Evolutionary conservation across 2,329 filamentous ascomycete species (phyloP).

Genomic region (Aspergillus sp.): DNA sequence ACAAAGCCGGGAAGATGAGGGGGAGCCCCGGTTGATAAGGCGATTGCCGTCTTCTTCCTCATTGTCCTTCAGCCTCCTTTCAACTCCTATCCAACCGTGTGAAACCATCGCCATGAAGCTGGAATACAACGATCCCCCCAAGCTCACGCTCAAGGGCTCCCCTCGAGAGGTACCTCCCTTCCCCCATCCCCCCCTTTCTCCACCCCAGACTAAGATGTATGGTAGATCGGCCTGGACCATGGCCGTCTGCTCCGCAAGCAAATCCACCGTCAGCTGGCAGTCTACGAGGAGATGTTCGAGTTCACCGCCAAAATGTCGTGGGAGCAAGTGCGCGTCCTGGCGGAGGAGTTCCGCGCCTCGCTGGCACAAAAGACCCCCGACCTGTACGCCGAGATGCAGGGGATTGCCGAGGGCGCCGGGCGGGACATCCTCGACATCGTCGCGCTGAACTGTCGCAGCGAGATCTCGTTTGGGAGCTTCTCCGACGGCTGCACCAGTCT

Average conservation of each 20-base stretch:
- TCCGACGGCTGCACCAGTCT: slow-evolving; percentile 59
- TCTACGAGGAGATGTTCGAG: slow-evolving; percentile 50
- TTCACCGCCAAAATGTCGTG: slow-evolving; percentile 49
- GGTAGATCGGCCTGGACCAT: slow-evolving; percentile 49
- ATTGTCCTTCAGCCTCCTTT: neutral
- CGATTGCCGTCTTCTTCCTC: neutral
- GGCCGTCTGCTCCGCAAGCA: slow-evolving; percentile 40
- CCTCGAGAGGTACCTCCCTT: slow-evolving; percentile 24
- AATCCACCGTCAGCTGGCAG: slow-evolving; percentile 44
- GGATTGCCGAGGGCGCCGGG: slow-evolving; percentile 54
- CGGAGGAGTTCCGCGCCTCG: slow-evolving; percentile 47
- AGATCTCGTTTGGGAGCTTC: slow-evolving; percentile 58
- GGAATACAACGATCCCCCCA: slow-evolving; percentile 17
- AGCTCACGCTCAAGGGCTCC: slow-evolving; percentile 23
- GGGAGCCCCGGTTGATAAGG: neutral
- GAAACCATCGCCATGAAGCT: slow-evolving; percentile 43
- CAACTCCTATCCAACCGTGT: neutral
- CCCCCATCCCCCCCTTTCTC: neutral
- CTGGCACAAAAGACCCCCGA: slow-evolving; percentile 39
- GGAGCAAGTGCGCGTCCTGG: slow-evolving; percentile 45
- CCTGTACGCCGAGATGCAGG: slow-evolving; percentile 49
- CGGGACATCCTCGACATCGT: slow-evolving; percentile 53
- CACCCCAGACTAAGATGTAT: neutral
- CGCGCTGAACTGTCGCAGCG: slow-evolving; percentile 59
- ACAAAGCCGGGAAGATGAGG: neutral